Conservation (phyloP, 257 asterid species). For the Penstemon newberryi region DNA sequence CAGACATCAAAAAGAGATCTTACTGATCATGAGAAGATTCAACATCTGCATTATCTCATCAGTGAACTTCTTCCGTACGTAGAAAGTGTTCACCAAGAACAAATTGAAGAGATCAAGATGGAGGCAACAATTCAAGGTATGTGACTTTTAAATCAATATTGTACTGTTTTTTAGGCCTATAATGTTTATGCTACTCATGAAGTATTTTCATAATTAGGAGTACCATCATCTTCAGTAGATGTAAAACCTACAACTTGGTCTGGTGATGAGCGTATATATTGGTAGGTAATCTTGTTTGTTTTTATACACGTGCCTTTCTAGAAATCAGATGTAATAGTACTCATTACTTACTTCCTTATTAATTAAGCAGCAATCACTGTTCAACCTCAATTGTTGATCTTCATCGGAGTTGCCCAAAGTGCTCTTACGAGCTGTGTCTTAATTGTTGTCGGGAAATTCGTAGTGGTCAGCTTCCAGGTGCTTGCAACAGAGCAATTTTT, state of each 20-base stretch:
- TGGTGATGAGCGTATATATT: slow-evolving; percentile 79
- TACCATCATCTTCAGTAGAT: slow-evolving; percentile 46
- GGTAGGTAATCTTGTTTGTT: slow-evolving; percentile 44
- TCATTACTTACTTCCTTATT: slow-evolving; percentile 13
- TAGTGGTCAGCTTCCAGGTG: slow-evolving; percentile 44
- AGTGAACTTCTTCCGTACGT: slow-evolving; percentile 62
- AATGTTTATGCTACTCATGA: slow-evolving; percentile 12
- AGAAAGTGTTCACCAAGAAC: slow-evolving; percentile 59
- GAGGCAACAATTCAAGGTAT: slow-evolving; percentile 66
- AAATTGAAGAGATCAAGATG: slow-evolving; percentile 55
- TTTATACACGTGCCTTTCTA: slow-evolving; percentile 4
- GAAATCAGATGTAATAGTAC: slow-evolving; percentile 7
- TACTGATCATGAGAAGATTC: slow-evolving; percentile 48
- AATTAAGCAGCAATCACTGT: slow-evolving; percentile 72
- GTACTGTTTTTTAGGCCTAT: background rate
- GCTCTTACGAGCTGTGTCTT: slow-evolving; percentile 86
- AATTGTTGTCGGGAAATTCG: slow-evolving; percentile 72
- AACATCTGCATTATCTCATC: slow-evolving; percentile 66
- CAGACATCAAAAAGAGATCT: slow-evolving; percentile 67
- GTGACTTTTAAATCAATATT: slow-evolving; percentile 12
- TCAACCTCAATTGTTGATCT: slow-evolving; percentile 95
- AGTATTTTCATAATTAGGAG: slow-evolving; percentile 44
- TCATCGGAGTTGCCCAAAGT: slow-evolving; percentile 82
- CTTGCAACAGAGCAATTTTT: slow-evolving; percentile 27
- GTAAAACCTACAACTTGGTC: slow-evolving; percentile 52